These are phyloP conservation scores for Orychophragmus violaceus DNA, from an alignment of 345 rosid species.

Conservation along the genomic window DNA sequence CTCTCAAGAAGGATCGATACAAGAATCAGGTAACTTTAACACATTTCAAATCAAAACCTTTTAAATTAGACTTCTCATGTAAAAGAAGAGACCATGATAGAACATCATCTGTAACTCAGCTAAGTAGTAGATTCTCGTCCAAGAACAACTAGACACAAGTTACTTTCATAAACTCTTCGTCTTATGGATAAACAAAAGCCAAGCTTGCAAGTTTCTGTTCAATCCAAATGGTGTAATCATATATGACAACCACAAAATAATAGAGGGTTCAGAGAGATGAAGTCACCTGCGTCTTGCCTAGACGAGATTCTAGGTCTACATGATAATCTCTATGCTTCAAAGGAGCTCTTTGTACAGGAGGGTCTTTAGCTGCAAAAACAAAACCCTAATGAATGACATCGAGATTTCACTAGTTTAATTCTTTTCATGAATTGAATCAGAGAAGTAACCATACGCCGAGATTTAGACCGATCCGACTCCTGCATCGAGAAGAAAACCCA, in stretches of 20 bases:
- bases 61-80: background rate
- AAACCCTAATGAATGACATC: background rate
- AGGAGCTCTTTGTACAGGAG: slow-evolving; percentile 91
- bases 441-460: slow-evolving; percentile 51
- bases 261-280: too few species aligned
- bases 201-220: background rate
- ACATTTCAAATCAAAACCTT: slow-evolving; percentile 3
- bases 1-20: background rate
- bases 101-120: background rate
- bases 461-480: slow-evolving; percentile 70
- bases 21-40: too few species aligned
- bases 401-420: background rate
- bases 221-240: too few species aligned
- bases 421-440: background rate
- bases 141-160: background rate
- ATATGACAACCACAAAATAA: too few species aligned
- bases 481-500: slow-evolving; percentile 17
- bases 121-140: background rate
- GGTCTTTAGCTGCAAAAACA: slow-evolving; percentile 58
- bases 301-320: slow-evolving; percentile 92
- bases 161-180: background rate
- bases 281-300: too few species aligned
- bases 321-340: slow-evolving; percentile 94
- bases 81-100: background rate
- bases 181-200: background rate